phyloP scores from a whole-genome alignment of 805 yeast species.

The Sungouiozyma ichnusensis region DNA sequence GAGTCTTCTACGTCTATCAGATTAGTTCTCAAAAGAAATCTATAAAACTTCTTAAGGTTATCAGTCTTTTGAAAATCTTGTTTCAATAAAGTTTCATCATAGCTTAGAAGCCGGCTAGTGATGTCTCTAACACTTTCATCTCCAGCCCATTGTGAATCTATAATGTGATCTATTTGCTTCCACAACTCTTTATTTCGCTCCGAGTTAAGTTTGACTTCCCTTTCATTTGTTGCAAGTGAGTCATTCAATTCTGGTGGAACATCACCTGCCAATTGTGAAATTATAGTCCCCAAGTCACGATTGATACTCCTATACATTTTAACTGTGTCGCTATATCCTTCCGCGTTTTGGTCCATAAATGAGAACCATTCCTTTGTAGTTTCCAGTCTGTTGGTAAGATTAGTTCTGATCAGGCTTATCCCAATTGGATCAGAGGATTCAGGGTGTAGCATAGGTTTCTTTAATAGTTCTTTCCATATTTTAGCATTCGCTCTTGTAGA shows the following conservation, averaged over 20 bases:
- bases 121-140: neutral
- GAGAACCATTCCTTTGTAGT: slow-evolving; percentile 11
- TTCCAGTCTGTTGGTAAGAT: slow-evolving; percentile 10
- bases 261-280: neutral
- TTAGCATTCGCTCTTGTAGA: slow-evolving; percentile 4
- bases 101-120: neutral
- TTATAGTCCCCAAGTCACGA: neutral
- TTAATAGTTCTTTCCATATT: slow-evolving; percentile 14
- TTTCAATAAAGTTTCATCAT: neutral
- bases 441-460: slow-evolving; percentile 20
- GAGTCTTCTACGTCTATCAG: neutral
- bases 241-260: neutral
- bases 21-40: slow-evolving; percentile 1
- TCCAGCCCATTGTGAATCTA: neutral
- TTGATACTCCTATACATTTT: neutral
- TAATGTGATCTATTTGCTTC: neutral
- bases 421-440: slow-evolving; percentile 28
- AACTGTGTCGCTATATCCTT: neutral
- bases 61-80: slow-evolving; percentile 1
- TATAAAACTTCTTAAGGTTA: neutral
- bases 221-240: neutral
- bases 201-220: neutral
- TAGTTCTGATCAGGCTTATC: slow-evolving; percentile 13
- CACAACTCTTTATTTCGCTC: neutral
- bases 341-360: slow-evolving; percentile 1